These are phyloP conservation scores for Pisolithus sp. DNA, from an alignment of 768 basidiomycete species.

Conservation along the genomic window DNA sequence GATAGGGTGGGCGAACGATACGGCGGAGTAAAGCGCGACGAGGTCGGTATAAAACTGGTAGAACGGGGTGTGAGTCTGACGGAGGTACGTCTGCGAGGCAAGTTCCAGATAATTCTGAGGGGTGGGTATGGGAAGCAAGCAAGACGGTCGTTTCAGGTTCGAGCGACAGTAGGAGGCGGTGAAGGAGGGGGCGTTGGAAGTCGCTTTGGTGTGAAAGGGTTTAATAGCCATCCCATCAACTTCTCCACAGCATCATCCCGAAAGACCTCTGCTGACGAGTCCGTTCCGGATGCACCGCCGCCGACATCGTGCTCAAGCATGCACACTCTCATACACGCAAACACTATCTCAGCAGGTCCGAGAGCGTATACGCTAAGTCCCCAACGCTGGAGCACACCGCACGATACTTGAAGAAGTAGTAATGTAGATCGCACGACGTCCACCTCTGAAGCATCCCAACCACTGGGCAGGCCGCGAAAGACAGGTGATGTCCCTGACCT, in stretches of 20 bases:
- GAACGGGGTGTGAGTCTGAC: slow-evolving; percentile 69
- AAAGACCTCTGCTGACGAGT: slow-evolving; percentile 66
- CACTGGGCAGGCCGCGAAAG: slow-evolving; percentile 56
- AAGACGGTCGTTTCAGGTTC: not conserved
- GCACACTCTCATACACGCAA: slow-evolving; percentile 87
- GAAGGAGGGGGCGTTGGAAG: slow-evolving; percentile 30
- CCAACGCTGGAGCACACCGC: slow-evolving; percentile 39
- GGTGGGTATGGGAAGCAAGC: slow-evolving; percentile 2
- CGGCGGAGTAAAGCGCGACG: slow-evolving; percentile 81
- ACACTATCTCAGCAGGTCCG: slow-evolving; percentile 36
- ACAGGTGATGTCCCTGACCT: slow-evolving; percentile 69
- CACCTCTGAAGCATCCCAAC: slow-evolving; percentile 76
- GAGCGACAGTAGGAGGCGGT: slow-evolving; percentile 6
- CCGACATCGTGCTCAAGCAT: slow-evolving; percentile 83
- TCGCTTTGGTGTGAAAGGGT: slow-evolving; percentile 40
- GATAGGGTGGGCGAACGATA: slow-evolving; percentile 76
- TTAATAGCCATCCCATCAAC: slow-evolving; percentile 55
- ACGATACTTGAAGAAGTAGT: slow-evolving; percentile 47
- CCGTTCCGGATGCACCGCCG: slow-evolving; percentile 16
- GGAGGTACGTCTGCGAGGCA: slow-evolving; percentile 31
- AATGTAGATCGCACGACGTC: slow-evolving; percentile 70
- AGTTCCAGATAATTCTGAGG: slow-evolving; percentile 44
- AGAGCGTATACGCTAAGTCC: slow-evolving; percentile 32
- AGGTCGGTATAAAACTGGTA: slow-evolving; percentile 94
- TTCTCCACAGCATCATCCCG: slow-evolving; percentile 59